These are phyloP conservation scores for Chloranthus sessilifolius DNA, from an alignment of 164 flowering plant species.

Conservation along the genomic window DNA sequence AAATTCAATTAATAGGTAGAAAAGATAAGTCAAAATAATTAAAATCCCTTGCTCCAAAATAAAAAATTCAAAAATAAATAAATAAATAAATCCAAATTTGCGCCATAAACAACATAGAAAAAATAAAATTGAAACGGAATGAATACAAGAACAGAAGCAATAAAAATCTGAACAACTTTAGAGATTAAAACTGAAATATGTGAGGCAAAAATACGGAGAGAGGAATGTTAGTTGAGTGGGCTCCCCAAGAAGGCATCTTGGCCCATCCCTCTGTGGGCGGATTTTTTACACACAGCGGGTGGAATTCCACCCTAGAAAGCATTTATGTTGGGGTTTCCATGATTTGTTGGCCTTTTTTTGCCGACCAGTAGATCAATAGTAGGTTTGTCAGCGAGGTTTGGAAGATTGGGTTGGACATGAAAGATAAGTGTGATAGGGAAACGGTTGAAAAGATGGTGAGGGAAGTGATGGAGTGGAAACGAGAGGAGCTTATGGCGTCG, in stretches of 20 bases:
- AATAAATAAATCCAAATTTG: no score
- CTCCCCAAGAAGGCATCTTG: constrained; percentile 26
- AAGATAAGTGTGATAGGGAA: constrained; percentile 21
- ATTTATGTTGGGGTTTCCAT: constrained; percentile 20
- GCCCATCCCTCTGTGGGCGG: constrained; percentile 28
- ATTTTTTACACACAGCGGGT: constrained; percentile 29
- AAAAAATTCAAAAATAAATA: no score
- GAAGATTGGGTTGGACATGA: constrained; percentile 30
- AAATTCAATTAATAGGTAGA: no score
- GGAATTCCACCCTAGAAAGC: constrained; percentile 31
- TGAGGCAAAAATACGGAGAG: no score
- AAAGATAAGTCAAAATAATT: no score
- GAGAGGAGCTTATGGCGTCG: constrained; percentile 15
- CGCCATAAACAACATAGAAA: no score
- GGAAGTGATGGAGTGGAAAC: constrained; percentile 25
- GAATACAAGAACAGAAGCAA: no score
- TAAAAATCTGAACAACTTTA: no score
- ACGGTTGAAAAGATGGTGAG: constrained; percentile 27
- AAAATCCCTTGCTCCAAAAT: no score
- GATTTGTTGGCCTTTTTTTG: constrained; percentile 26
- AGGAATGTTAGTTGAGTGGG: constrained; percentile 28
- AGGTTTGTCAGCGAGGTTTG: no score
- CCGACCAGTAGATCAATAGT: constrained; percentile 25
- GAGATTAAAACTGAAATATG: no score
- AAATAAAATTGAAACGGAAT: no score